Base-by-base conservation (phyloP, 306 rosid genomes). In the Cicer judaicum region DNA sequence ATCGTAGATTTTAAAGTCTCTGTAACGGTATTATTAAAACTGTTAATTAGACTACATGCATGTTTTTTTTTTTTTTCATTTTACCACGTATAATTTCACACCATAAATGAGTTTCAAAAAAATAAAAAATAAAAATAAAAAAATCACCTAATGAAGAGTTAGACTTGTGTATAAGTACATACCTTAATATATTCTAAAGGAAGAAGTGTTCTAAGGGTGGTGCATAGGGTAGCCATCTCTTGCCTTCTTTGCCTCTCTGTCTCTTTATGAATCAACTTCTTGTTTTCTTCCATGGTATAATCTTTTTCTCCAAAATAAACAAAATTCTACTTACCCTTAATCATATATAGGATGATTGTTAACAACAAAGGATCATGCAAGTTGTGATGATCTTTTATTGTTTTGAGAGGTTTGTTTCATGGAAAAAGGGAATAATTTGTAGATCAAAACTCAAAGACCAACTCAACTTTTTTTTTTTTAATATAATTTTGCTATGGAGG, bases 191-290 rank as follows among this genome's bases (percentile, higher is more conserved):
- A 75, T 38, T 86, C 87, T 21, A 78, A 36, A 47, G 89, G 89
- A 0, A 86, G 84, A 49, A 72, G 71, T 1, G 93, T 85, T 89
- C 96, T 84, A 61, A 88, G 90, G 10, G 84, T 61, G 19, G 84
- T 67, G 68, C 80, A 85, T 13, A 79, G 87, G 15, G 60, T 79
- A 21, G 81, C 76, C 96, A 91, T 91, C 80, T 88, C 96, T 84
- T 87, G 85, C 82, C 93, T 85, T 75, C 96, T 89, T 75, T 82
- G 86, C 66, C 79, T 88, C 77, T 91, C 93, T 36, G 67, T 84
- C 39, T 91, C 91, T 69, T 83, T 85, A 73, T 83, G 93, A 78
- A 84, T 80, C 75, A 71, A 75, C 50, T 79, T 87, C 80, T 73
- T 84, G 75, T 56, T 68, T 46, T 70, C 78, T 67, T 80, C 87